phyloP scores from a whole-genome alignment of 1,139 yeast genomes.

The Candida tropicalis region DNA sequence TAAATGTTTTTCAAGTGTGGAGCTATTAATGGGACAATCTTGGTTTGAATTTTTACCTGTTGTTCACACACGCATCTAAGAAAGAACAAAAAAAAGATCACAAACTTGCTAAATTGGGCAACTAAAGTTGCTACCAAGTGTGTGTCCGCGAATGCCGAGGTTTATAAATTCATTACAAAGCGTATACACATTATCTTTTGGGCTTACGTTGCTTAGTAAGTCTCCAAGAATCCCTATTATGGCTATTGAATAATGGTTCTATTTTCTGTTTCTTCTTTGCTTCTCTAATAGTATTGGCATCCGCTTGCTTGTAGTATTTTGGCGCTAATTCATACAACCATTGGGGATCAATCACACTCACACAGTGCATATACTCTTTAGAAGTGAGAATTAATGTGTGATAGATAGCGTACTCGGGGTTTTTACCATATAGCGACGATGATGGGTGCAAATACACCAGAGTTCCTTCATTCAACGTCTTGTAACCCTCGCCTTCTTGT shows the following conservation, averaged over 20 bases:
- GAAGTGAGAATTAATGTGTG: conserved; percentile 82
- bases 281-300: conserved; percentile 36
- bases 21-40: too few relatives aligned
- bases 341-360: conserved; percentile 75
- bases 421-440: conserved; percentile 73
- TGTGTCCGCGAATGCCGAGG: neutral
- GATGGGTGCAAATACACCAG: conserved; percentile 90
- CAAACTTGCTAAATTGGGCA: neutral
- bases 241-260: conserved; percentile 58
- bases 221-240: conserved; percentile 43
- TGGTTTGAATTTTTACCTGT: too few relatives aligned
- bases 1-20: too few relatives aligned
- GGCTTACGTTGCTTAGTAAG: conserved; percentile 36
- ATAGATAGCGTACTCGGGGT: conserved; percentile 78
- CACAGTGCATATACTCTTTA: conserved; percentile 90
- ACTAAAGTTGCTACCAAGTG: neutral
- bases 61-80: too few relatives aligned
- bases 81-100: neutral
- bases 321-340: conserved; percentile 92
- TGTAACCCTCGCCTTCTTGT: conserved; percentile 69
- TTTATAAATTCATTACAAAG: neutral
- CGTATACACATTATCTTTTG: conserved; percentile 2
- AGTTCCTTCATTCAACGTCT: conserved; percentile 71
- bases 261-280: conserved; percentile 50
- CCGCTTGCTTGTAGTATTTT: conserved; percentile 70